Conservation (phyloP, 2,329 filamentous ascomycete species). For the Colletotrichum gloeosporioides region DNA sequence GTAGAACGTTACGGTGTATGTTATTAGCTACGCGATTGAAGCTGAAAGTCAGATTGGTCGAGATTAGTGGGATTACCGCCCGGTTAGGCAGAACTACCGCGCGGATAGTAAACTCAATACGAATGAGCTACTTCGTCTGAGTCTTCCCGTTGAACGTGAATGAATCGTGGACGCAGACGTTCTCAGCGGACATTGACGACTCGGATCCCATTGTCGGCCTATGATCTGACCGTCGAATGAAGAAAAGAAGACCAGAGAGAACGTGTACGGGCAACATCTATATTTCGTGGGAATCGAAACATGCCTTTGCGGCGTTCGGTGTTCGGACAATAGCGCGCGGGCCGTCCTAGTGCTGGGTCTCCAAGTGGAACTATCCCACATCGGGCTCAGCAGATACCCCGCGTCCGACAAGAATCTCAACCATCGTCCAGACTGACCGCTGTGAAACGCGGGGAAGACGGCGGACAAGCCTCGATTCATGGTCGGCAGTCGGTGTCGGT, state of each 20-base stretch:
- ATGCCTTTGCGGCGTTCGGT: not conserved
- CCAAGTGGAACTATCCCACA: not conserved
- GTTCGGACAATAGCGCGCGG: not conserved
- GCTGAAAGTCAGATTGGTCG: not conserved
- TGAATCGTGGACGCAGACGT: not conserved
- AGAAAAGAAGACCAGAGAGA: not conserved
- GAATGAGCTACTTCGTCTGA: not conserved
- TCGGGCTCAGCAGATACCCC: not conserved
- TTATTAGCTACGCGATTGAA: not conserved
- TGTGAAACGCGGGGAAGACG: not conserved
- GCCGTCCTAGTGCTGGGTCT: not conserved
- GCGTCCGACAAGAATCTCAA: not conserved
- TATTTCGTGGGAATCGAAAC: not conserved
- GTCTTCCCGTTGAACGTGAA: not conserved
- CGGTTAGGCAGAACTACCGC: not conserved
- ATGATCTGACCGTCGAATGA: accelerated
- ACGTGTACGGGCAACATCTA: not conserved
- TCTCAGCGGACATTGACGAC: not conserved
- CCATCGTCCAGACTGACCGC: not conserved
- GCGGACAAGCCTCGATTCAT: not conserved
- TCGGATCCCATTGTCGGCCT: not conserved
- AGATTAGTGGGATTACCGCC: not conserved
- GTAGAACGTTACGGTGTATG: not conserved
- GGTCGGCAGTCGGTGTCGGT: not conserved
- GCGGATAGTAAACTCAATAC: not conserved